Percentiles rank a stretch among this genome's conserved stretches.
These are phyloP conservation scores for Pseudozyma thailandica DNA, from an alignment of 1,284 basidiomycete species.

Conservation along the genomic window DNA sequence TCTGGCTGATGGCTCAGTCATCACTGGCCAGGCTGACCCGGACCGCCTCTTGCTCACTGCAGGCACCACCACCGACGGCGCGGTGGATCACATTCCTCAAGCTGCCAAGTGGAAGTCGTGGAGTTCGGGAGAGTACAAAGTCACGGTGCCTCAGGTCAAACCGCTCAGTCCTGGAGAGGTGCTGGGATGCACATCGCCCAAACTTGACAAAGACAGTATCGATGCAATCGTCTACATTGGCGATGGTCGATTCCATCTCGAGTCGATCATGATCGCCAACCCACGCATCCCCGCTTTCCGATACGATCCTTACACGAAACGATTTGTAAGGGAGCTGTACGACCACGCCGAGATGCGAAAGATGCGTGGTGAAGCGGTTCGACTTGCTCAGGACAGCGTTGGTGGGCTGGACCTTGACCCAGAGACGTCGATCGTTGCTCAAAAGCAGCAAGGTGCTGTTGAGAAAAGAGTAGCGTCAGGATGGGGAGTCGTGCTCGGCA, in stretches of 20 bases:
- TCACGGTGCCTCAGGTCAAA: constrained; percentile 83
- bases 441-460: constrained; percentile 24
- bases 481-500: constrained; percentile 97
- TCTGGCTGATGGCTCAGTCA: constrained; percentile 33
- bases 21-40: constrained; percentile 10
- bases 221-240: constrained; percentile 78
- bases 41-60: constrained; percentile 41
- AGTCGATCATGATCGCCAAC: constrained; percentile 99
- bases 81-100: constrained; percentile 41
- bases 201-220: constrained; percentile 68
- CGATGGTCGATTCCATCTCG: constrained; percentile 96
- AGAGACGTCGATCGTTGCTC: constrained; percentile 18
- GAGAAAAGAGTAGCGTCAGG: constrained; percentile 53
- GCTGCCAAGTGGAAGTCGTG: constrained; percentile 44
- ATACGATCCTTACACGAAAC: constrained; percentile 98
- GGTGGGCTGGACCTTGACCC: constrained; percentile 40
- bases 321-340: constrained; percentile 91
- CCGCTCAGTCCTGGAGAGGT: constrained; percentile 97
- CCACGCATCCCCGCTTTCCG: constrained; percentile 94
- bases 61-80: constrained; percentile 11
- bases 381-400: constrained; percentile 58
- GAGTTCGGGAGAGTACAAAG: constrained; percentile 48
- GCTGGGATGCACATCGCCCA: constrained; percentile 94
- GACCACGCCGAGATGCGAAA: constrained; percentile 87
- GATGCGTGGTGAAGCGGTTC: constrained; percentile 79